These are phyloP conservation scores for Diaporthe citriasiana DNA, from an alignment of 2,329 filamentous ascomycete species.

Conservation along the genomic window DNA sequence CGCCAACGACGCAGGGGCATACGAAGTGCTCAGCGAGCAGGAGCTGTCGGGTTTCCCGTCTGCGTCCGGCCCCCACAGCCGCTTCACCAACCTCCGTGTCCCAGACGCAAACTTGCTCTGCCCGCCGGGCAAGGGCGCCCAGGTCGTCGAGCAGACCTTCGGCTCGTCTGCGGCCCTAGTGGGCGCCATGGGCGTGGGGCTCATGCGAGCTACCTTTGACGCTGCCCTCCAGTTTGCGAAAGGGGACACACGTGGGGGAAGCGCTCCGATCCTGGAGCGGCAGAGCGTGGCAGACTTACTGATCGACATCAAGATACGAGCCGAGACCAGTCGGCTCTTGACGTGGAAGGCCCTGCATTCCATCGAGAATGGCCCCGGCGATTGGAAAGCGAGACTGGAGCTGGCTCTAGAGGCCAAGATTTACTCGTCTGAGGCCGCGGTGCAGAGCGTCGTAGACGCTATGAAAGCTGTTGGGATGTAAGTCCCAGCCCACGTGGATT, in stretches of 20 bases:
- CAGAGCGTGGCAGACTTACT: slow-evolving; percentile 67
- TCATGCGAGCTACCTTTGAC: slow-evolving; percentile 68
- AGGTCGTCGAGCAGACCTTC: slow-evolving; percentile 59
- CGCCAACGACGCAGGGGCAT: slow-evolving; percentile 58
- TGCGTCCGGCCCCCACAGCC: slow-evolving; percentile 63
- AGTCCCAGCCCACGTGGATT: slow-evolving; percentile 38
- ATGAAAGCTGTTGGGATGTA: slow-evolving; percentile 66
- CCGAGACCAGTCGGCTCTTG: slow-evolving; percentile 50
- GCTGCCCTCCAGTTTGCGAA: slow-evolving; percentile 65
- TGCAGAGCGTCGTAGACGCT: slow-evolving; percentile 61
- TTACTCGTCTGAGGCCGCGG: slow-evolving; percentile 62
- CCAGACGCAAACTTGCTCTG: slow-evolving; percentile 62
- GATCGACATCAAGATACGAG: slow-evolving; percentile 45
- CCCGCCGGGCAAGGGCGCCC: slow-evolving; percentile 57
- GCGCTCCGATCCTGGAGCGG: slow-evolving; percentile 59
- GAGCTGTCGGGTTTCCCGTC: slow-evolving; percentile 62
- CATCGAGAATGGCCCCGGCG: slow-evolving; percentile 56
- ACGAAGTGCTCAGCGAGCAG: slow-evolving; percentile 61
- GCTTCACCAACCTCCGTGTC: slow-evolving; percentile 62
- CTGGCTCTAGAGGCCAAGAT: slow-evolving; percentile 64
- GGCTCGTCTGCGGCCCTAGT: slow-evolving; percentile 62
- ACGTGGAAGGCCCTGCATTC: slow-evolving; percentile 64
- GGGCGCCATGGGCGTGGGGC: slow-evolving; percentile 66
- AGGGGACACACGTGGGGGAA: slow-evolving; percentile 60
- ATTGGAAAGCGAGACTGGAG: slow-evolving; percentile 57